Evolutionary conservation across 1,284 basidiomycete species (phyloP), one percentile per base, ranked within the genome.

Genomic region (Mycena citricolor): DNA sequence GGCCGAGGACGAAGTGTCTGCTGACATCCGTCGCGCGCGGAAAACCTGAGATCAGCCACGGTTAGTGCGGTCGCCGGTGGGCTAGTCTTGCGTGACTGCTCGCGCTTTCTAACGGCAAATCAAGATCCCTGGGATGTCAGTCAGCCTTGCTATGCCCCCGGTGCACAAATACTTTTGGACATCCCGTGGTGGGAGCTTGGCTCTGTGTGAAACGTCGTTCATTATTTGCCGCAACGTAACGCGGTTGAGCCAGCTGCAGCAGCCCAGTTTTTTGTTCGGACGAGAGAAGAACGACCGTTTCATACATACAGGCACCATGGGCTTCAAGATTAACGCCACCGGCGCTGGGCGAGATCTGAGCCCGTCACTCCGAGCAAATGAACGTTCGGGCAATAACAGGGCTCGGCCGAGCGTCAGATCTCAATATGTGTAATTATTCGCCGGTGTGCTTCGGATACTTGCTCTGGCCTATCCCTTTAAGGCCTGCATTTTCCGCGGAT

Each of bases 401-500:
- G 47, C n/a, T 16, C 14, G 8, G 31, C 8, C 19, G 23, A 31
- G 39, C 34, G 37, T 45, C 43, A 26, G 36, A 37, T 22, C 11
- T 28, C 33, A 41, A 26, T 35, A 35, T 44, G 43, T 41, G 46
- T 49, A 42, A 43, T 46, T 39, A 32, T 45, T 45, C 33, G 25
- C 50, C 46, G 43, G 39, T 32, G 4, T 33, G 43, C 43, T 45
- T 50, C 51, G 39, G 40, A 49, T 52, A 40, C 39, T 26, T 23
- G 32, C 16, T 17, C n/a, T n/a, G n/a, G n/a, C n/a, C 28, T 48
- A 33, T 42, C 26, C 42, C 31, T 39, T 52, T 43, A 31, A 10
- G 44, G 41, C 26, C 20, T 24, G 14, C 38, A 28, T 31, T 28
- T 48, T 35, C 51, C 51, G 51, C 51, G 47, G 51, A 52, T 52